Evolutionary conservation across 2,329 filamentous ascomycete genomes (phyloP), one percentile per base, ranked within the genome.

Genomic region (Atkinsonella texensis): DNA sequence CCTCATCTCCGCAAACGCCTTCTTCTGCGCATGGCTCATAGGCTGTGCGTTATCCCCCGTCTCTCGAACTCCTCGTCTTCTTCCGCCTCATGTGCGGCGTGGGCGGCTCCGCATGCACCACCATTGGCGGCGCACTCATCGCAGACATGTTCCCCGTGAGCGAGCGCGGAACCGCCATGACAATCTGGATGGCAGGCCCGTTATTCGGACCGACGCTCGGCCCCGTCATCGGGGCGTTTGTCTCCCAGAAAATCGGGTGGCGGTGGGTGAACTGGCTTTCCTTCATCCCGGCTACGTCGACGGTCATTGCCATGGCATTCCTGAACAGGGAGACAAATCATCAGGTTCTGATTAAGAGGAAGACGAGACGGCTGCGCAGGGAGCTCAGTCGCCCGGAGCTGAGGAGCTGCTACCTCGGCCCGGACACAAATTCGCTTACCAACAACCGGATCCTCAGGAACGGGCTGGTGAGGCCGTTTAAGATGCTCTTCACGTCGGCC

Each of bases 141-240:
- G 46, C 46, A 15, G 46, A 48, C 18, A 41, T 48, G 35, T 48
- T 48, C 20, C n/a, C 18, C 12, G 17, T 13, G 18, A 18, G 41
- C 53, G 61, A 72, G 58, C 67, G 75, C 51, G 70, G 76, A 15
- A 64, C 66, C 18, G 74, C 75, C 44, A 71, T 77, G 53, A 72
- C 74, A 1, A 64, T 75, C 17, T 80, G 76, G 67, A 70, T 74
- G 44, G 56, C 76, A 64, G 77, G 81, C 0, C 79, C 84, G 2
- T 75, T 83, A 18, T 74, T 77, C 7, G 80, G 80, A 0, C 74
- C 75, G 0, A 71, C 70, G 0, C 54, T 71, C 7, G 75, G 71
- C 0, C 75, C 75, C 1, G 56, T 77, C 13, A 66, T 73, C 7
- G 75, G 75, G 2, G 75, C 72, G 9, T 79, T 73, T 54, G 63